Conservation (phyloP, 208 protist species). For the Leptomonas pyrrhocoris region DNA sequence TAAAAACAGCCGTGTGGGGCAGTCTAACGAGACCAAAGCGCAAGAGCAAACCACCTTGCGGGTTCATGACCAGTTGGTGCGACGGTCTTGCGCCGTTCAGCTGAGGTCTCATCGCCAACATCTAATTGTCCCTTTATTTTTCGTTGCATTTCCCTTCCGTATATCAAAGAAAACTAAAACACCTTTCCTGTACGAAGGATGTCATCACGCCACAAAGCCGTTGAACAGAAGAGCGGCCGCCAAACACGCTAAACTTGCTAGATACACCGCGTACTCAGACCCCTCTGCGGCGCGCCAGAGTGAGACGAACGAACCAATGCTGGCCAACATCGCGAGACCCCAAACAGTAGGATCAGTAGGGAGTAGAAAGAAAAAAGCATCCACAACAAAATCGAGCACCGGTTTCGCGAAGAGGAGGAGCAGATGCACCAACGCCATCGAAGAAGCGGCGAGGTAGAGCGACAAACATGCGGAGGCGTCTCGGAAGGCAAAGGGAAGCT, state of each 20-base stretch:
- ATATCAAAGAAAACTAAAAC: background rate
- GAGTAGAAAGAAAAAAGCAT: conserved; percentile 41
- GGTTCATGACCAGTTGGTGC: too few species aligned
- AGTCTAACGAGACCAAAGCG: too few species aligned
- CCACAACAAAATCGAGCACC: conserved; percentile 35
- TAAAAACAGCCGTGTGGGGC: too few species aligned
- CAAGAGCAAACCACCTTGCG: too few species aligned
- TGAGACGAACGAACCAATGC: conserved; percentile 28
- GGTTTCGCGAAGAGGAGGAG: conserved; percentile 41
- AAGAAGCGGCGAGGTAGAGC: conserved; percentile 43
- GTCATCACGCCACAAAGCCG: conserved; percentile 47
- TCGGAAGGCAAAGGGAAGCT: conserved; percentile 21
- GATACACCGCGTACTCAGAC: conserved; percentile 18
- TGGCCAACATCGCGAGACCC: conserved; percentile 45
- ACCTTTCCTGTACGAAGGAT: too few species aligned
- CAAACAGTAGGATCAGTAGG: conserved; percentile 79
- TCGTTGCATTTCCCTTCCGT: too few species aligned
- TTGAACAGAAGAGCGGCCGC: conserved; percentile 56
- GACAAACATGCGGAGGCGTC: conserved; percentile 21
- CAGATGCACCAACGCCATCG: conserved; percentile 55
- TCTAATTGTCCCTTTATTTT: too few species aligned
- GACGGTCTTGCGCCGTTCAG: too few species aligned
- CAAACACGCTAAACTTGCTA: conserved; percentile 26
- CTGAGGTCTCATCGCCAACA: too few species aligned
- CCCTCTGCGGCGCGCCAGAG: conserved; percentile 36